A percentile compares a stretch with the other conserved stretches of the same genome.
Conservation (phyloP, 2,329 filamentous ascomycete species). For the Spiromastix sp. region DNA sequence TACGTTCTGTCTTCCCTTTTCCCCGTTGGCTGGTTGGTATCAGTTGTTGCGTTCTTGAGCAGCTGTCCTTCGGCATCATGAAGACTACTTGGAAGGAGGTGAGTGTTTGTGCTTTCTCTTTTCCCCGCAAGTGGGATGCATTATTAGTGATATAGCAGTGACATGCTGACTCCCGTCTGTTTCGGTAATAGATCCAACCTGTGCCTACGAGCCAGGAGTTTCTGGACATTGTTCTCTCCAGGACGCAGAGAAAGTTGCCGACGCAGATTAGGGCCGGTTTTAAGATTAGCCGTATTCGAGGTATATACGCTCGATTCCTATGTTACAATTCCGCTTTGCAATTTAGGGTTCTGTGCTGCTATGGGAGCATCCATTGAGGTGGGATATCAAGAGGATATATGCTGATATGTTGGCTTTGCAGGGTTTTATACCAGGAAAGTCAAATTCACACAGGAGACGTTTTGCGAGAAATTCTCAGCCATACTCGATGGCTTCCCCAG, state of each 20-base stretch:
- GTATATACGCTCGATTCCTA: too few species aligned
- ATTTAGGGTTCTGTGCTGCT: not conserved
- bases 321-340: not conserved
- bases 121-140: slow-evolving; percentile 18
- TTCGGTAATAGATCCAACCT: slow-evolving; percentile 52
- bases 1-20: too few species aligned
- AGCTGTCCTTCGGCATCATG: slow-evolving; percentile 42
- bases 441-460: slow-evolving; percentile 96
- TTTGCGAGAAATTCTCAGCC: slow-evolving; percentile 80
- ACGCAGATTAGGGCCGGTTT: slow-evolving; percentile 95
- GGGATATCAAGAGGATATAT: too few species aligned
- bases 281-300: slow-evolving; percentile 84
- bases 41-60: too few species aligned
- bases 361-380: not conserved
- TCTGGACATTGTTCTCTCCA: slow-evolving; percentile 88
- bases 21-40: too few species aligned
- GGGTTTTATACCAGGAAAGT: slow-evolving; percentile 96
- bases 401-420: slow-evolving; percentile 23
- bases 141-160: not conserved
- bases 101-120: slow-evolving; percentile 20
- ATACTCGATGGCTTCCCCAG: slow-evolving; percentile 92
- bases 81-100: slow-evolving; percentile 52
- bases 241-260: slow-evolving; percentile 84
- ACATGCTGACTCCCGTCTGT: slow-evolving; percentile 28
- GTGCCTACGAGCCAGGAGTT: slow-evolving; percentile 93